phyloP scores from a whole-genome alignment of 2,329 filamentous ascomycete species.

The Penicillium oxalicum region DNA sequence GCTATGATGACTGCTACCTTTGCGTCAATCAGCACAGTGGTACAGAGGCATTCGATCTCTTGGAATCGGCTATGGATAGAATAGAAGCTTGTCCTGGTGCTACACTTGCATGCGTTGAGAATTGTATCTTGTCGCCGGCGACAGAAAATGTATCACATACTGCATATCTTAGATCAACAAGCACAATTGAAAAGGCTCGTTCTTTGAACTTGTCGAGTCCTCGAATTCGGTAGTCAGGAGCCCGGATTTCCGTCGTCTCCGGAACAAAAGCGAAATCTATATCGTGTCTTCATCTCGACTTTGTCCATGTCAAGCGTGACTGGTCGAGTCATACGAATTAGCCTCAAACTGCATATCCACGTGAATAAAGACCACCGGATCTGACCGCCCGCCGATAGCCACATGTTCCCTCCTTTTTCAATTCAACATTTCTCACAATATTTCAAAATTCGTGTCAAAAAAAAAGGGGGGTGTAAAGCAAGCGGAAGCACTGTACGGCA shows the following conservation, averaged over 20 bases:
- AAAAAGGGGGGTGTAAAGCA: too few relatives aligned
- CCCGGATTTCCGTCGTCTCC: too few relatives aligned
- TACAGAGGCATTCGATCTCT: not conserved
- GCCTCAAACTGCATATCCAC: too few relatives aligned
- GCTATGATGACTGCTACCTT: not conserved
- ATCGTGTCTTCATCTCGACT: too few relatives aligned
- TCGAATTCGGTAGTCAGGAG: too few relatives aligned
- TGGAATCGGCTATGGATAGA: not conserved
- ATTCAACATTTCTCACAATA: not conserved
- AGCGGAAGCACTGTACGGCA: too few relatives aligned
- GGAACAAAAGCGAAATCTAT: too few relatives aligned
- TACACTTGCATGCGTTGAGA: not conserved
- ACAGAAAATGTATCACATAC: constrained; percentile 7
- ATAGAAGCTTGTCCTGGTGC: not conserved
- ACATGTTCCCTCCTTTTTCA: not conserved
- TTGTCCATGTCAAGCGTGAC: too few relatives aligned
- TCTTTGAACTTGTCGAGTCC: too few relatives aligned
- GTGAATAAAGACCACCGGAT: too few relatives aligned
- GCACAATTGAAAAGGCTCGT: not conserved
- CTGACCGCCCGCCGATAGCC: not conserved
- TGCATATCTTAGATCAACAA: constrained; percentile 13
- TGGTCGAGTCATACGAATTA: too few relatives aligned
- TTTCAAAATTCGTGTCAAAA: too few relatives aligned
- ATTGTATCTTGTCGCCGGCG: constrained; percentile 9
- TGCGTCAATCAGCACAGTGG: not conserved